Conservation (phyloP, 345 rosid species). For the Heritiera fomes region DNA sequence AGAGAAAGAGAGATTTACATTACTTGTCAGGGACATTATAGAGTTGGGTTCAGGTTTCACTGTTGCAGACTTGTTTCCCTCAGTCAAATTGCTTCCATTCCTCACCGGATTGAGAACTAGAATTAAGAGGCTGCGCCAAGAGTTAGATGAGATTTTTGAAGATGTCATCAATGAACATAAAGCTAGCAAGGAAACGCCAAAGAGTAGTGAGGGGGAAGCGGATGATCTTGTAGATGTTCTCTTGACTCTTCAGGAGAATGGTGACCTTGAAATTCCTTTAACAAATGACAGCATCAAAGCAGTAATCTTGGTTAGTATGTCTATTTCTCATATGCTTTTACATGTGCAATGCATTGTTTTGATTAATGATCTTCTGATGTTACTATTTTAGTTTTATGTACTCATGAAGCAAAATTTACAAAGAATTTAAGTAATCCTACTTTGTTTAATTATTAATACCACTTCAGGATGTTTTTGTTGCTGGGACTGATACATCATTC, state of each 20-base stretch:
- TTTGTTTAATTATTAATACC: too few relatives aligned
- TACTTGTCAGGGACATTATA: neutral
- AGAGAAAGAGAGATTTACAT: neutral
- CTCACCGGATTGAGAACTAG: neutral
- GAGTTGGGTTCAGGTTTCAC: neutral
- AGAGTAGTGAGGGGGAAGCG: neutral
- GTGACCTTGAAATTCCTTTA: conserved; percentile 8
- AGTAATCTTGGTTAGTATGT: neutral
- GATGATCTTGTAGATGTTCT: conserved; percentile 18
- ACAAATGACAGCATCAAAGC: conserved; percentile 16
- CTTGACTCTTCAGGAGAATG: conserved; percentile 14
- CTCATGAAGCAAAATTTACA: too few relatives aligned
- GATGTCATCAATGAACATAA: conserved; percentile 23
- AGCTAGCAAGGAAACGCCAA: neutral
- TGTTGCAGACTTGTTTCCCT: conserved; percentile 22
- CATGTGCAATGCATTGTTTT: neutral
- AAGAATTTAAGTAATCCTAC: too few relatives aligned
- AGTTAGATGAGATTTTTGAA: conserved; percentile 24
- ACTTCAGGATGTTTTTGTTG: neutral
- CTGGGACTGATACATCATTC: conserved; percentile 13
- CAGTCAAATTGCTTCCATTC: neutral
- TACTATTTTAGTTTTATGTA: too few relatives aligned
- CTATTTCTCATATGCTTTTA: neutral
- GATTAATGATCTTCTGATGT: neutral
- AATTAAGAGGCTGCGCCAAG: neutral